Base-by-base conservation (phyloP, 257 asterid genomes). In the Eustoma russellianum region DNA sequence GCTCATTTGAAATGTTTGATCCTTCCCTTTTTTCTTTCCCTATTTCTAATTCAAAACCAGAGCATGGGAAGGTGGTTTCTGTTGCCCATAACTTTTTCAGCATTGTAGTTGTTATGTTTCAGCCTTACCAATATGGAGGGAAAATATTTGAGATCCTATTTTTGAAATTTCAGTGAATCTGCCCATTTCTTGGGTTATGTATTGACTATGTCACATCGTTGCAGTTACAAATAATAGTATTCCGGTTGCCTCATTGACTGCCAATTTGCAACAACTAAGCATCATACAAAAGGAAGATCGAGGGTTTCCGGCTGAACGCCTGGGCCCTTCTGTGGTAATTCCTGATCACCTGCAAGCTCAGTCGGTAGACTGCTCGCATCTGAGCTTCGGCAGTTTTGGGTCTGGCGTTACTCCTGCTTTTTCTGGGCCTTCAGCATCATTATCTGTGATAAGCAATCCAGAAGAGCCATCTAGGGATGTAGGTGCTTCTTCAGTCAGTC, bases 361-460 rank as follows among this genome's bases (percentile, higher is more conserved):
- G 69, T 59, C 75, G 49, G 91, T 82, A 38, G 85, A 82, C 18
- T 86, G 93, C 65, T 78, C 88, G 14, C 96, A 90, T 86, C 76
- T 90, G 74, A 83, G 86, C 81, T 90, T 90, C 68, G 96, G 98
- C 62, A 86, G 88, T 76, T 86, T 83, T 65, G 79, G 85, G 41
- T 57, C 86, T 62, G 76, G 65, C 48, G 66, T 69, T 69, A 53
- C 56, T 48, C 56, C 76, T 50, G 43, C 83, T 41, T 52, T 75
- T 59, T 61, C 93, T 46, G 93, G 79, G 63, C 59, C 72, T 46
- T 49, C 46, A 63, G 53, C 80, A 46, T 72, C 93, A 35, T 58
- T 48, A 10, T 86, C 92, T 46, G 78, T 52, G 53, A 68, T 67
- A 50, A 60, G 54, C 43, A 65, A 68, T 54, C 62, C 73, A 66